These are phyloP conservation scores for Backusella parvicylindrica DNA, from an alignment of 192 early-diverging fungal genomes.

Conservation along the genomic window DNA sequence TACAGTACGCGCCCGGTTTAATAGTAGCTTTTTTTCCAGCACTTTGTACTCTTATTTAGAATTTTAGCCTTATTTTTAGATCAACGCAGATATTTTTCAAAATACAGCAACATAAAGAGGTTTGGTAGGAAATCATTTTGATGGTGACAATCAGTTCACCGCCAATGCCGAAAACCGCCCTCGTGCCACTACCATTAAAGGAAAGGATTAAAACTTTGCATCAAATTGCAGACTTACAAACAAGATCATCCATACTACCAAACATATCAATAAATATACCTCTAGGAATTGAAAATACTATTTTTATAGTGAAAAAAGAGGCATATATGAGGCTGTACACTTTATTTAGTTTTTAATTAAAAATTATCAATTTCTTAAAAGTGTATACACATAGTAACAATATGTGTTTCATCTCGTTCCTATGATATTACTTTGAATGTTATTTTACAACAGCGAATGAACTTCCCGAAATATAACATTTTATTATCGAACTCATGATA, in stretches of 20 bases:
- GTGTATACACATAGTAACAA: not conserved
- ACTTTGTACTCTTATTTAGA: too few relatives aligned
- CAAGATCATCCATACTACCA: constrained; percentile 51
- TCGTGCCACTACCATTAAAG: constrained; percentile 51
- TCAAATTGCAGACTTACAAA: constrained; percentile 44
- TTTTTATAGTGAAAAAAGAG: constrained; percentile 56
- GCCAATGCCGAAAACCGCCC: constrained; percentile 58
- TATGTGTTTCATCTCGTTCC: not conserved
- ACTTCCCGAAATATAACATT: constrained; percentile 62
- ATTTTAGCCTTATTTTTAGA: too few relatives aligned
- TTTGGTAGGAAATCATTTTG: constrained; percentile 69
- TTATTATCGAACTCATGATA: constrained; percentile 40
- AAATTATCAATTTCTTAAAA: constrained; percentile 49
- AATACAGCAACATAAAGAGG: constrained; percentile 62
- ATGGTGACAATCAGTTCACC: constrained; percentile 65
- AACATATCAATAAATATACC: constrained; percentile 59
- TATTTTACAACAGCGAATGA: constrained; percentile 65
- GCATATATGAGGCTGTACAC: constrained; percentile 53
- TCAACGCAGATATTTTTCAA: too few relatives aligned
- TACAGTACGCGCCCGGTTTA: too few relatives aligned
- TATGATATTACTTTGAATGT: constrained; percentile 58
- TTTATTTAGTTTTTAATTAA: constrained; percentile 47
- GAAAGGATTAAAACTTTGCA: constrained; percentile 41
- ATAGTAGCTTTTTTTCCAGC: too few relatives aligned
- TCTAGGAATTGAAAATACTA: constrained; percentile 45